These are phyloP conservation scores for Oryza brachyantha DNA, from an alignment of 176 grass and related monocot species.

Conservation along the genomic window DNA sequence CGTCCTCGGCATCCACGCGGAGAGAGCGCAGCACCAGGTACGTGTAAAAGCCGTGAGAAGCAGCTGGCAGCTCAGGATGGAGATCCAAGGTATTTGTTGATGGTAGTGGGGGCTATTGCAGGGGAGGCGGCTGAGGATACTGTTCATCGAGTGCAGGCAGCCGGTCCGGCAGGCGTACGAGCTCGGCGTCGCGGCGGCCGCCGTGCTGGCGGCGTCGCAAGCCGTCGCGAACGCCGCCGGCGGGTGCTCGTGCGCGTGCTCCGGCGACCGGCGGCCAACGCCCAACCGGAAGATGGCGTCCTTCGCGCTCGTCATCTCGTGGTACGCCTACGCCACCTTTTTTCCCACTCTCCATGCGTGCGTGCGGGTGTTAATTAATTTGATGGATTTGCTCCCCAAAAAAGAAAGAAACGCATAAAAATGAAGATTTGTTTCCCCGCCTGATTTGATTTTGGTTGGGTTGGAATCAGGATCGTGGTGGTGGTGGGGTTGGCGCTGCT, in stretches of 20 bases:
- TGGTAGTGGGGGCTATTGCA: too few species aligned
- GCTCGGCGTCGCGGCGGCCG: slow-evolving; percentile 69
- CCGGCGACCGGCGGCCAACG: slow-evolving; percentile 22
- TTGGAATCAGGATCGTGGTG: slow-evolving; percentile 51
- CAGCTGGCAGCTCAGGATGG: neutral
- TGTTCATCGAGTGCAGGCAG: slow-evolving; percentile 78
- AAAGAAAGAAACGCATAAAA: too few species aligned
- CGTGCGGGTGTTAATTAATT: too few species aligned
- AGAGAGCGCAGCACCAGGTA: slow-evolving; percentile 79
- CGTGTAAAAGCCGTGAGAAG: neutral
- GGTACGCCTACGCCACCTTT: slow-evolving; percentile 26
- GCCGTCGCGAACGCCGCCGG: slow-evolving; percentile 63
- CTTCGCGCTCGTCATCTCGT: slow-evolving; percentile 59
- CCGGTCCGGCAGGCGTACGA: slow-evolving; percentile 74
- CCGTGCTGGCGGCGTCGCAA: slow-evolving; percentile 64
- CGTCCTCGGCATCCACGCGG: slow-evolving; percentile 68
- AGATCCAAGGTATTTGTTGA: too few species aligned
- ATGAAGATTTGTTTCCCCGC: too few species aligned
- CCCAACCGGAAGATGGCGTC: slow-evolving; percentile 61
- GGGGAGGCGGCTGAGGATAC: slow-evolving; percentile 54
- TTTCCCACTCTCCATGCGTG: neutral
- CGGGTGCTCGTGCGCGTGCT: slow-evolving; percentile 70
- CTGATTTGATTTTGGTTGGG: neutral
- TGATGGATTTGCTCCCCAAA: too few species aligned
- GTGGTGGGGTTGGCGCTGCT: slow-evolving; percentile 53